Evolutionary conservation across 345 rosid genomes (phyloP), one percentile per base, ranked within the genome.

Genomic region (Hirschfeldia incana): DNA sequence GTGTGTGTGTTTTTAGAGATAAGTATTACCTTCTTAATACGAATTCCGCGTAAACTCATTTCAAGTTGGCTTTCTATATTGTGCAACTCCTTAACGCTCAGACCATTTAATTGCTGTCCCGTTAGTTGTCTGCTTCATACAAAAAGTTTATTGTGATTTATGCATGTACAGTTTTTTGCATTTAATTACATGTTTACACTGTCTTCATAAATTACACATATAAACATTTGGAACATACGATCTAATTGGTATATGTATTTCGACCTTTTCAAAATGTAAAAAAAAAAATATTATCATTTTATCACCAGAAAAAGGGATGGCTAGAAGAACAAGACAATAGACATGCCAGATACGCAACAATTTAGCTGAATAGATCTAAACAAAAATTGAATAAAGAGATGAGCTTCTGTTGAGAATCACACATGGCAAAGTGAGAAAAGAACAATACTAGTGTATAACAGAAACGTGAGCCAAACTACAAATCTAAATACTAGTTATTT

Each of bases 21-120:
- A 3, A 5, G n/a, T 36, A 37, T 17, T 17, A 87, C 97, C 91
- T 86, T 91, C 78, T 85, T 83, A 72, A 72, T 72, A 12, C 94
- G 91, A 77, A 91, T 78, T 16, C 92, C 90, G 10, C 74, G 84
- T 82, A 91, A 81, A 37, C 91, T 89, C 86, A 84, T 78, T 71
- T 89, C 90, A 77, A 90, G 73, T 58, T 87, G 81, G 63, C 72
- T 82, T 80, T 90, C 92, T 44, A 90, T 63, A 73, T 82, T 83
- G 21, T 86, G 85, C 30, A 89, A 81, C 29, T 88, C 90, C 59
- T 82, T 81, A 46, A 84, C 64, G n/a, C 72, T 80, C 69, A 91
- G 80, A 53, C 91, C 97, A 71, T 80, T 68, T 55, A 89, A 88
- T 74, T 87, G 86, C 72, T 87, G 86, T 69, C 78, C 82, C 17